Conservation (phyloP, 768 basidiomycete species). For the Boletus sp. region DNA sequence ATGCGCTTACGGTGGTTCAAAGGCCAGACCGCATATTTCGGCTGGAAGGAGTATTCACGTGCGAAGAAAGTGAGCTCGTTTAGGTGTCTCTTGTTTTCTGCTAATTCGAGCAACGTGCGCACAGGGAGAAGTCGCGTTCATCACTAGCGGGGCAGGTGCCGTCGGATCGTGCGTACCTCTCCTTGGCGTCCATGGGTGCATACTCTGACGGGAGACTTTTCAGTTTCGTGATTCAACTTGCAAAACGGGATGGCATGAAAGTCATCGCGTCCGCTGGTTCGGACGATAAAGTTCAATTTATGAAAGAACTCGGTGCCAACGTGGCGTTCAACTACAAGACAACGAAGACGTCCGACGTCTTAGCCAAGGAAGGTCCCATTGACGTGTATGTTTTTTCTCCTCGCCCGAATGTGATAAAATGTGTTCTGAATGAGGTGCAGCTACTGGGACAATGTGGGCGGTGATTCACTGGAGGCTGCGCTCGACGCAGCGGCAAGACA, state of each 20-base stretch:
- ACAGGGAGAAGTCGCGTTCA: constrained; percentile 49
- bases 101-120: neutral
- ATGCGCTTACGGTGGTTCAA: neutral
- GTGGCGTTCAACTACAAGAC: constrained; percentile 76
- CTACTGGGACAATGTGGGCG: constrained; percentile 52
- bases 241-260: constrained; percentile 51
- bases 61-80: constrained; percentile 22
- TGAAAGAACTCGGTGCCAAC: constrained; percentile 62
- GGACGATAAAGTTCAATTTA: constrained; percentile 67
- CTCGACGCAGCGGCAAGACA: constrained; percentile 41
- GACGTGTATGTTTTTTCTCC: constrained; percentile 37
- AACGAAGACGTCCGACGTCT: constrained; percentile 44
- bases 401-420: neutral
- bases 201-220: neutral
- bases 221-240: constrained; percentile 49
- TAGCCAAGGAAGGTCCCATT: constrained; percentile 55
- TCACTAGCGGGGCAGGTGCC: constrained; percentile 42
- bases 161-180: constrained; percentile 54
- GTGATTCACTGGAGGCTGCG: constrained; percentile 55
- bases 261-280: constrained; percentile 72
- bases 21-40: constrained; percentile 23
- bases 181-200: neutral
- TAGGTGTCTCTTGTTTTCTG: neutral
- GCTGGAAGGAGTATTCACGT: constrained; percentile 16
- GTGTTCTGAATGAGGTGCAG: neutral